Evolutionary conservation across 768 basidiomycete genomes (phyloP).

Genomic region (Naganishia vishniacii): DNA sequence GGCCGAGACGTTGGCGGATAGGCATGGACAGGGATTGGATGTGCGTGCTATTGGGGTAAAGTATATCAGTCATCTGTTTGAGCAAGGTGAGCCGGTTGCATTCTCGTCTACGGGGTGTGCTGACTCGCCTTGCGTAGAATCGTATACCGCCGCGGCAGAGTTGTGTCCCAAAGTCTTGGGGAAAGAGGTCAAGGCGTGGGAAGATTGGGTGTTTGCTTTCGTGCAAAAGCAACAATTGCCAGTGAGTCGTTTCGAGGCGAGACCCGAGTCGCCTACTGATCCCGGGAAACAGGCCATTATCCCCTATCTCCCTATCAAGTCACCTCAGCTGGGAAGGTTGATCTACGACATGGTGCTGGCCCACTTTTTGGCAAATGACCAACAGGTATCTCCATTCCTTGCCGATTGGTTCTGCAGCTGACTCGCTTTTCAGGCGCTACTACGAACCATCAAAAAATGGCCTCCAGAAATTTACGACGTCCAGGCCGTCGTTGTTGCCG

Average conservation of each 20-base stretch:
- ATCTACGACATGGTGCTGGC: conserved; percentile 95
- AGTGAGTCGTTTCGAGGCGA: conserved; percentile 51
- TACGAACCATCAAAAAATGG: conserved; percentile 78
- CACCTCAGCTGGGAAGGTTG: conserved; percentile 70
- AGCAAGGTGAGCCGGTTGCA: conserved; percentile 61
- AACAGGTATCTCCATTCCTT: conserved; percentile 53
- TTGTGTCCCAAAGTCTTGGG: conserved; percentile 80
- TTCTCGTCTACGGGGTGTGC: too few relatives aligned
- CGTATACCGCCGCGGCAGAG: conserved; percentile 71
- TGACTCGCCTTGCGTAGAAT: conserved; percentile 49
- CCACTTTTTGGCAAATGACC: conserved; percentile 73
- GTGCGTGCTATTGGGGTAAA: conserved; percentile 64
- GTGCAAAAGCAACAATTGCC: conserved; percentile 72
- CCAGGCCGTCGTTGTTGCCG: conserved; percentile 77
- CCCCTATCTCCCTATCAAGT: conserved; percentile 76
- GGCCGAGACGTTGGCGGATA: conserved; percentile 61
- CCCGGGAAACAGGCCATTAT: conserved; percentile 65
- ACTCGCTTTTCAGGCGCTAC: conserved; percentile 56
- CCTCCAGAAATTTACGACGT: conserved; percentile 85
- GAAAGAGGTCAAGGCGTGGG: conserved; percentile 77
- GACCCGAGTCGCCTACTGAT: too few relatives aligned
- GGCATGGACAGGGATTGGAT: conserved; percentile 51
- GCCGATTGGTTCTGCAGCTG: background rate
- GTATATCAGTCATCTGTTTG: conserved; percentile 79
- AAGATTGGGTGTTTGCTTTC: conserved; percentile 88